Conservation (phyloP, 371 early-diverging fungal species). For the Mucor lusitanicus region DNA sequence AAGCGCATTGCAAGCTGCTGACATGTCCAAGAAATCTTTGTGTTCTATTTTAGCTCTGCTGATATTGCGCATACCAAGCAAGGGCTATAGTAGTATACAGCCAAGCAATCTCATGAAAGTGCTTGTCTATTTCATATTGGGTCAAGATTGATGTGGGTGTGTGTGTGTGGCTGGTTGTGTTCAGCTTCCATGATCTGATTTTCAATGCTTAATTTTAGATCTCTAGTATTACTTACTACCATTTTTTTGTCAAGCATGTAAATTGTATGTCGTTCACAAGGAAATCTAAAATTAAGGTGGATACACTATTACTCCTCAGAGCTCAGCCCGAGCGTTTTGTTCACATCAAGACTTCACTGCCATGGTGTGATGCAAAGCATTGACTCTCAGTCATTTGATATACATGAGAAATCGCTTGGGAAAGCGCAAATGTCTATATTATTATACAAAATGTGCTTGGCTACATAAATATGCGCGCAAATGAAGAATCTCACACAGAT, state of each 20-base stretch:
- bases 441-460: background rate
- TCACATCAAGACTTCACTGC: background rate
- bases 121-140: background rate
- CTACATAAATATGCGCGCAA: background rate
- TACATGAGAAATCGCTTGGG: background rate
- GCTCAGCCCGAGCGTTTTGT: background rate
- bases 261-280: background rate
- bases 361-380: background rate
- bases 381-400: background rate
- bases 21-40: background rate
- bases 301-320: background rate
- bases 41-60: background rate
- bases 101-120: background rate
- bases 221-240: background rate
- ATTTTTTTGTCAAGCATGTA: background rate
- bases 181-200: background rate
- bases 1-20: background rate
- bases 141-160: background rate
- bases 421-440: background rate
- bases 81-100: background rate
- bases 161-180: background rate
- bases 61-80: background rate
- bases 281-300: background rate
- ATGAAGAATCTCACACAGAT: background rate
- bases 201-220: background rate